Base-by-base conservation (phyloP, 1,139 yeast species). In the Blastobotrys proliferans region DNA sequence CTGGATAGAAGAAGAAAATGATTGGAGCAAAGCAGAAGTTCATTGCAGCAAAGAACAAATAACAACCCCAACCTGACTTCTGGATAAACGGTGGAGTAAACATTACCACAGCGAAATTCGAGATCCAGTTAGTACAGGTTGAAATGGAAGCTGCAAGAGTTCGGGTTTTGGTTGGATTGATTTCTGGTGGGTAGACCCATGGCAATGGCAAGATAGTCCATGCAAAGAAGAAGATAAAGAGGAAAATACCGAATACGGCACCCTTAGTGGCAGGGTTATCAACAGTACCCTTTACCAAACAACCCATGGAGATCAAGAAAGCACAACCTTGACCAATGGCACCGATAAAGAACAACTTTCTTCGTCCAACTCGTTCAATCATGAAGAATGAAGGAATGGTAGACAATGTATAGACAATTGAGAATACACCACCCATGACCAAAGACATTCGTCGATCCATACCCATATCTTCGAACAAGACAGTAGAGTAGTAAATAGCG, bases 221-320 rank as follows among this genome's bases (percentile, higher is more conserved):
- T 3, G 80, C 81, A 53, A 77, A 76, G 69, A 76, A 74, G 41
- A 66, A 58, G 55, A 74, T 76, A 55, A 75, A 77, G 50, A 74
- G 62, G 67, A 69, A 77, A 48, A 77, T 85, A 79, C 43, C 68
- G 57, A 77, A 77, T 25, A 74, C 77, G 27, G 67, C 67, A 41
- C 66, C 68, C 39, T 61, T 60, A 18, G 68, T 57, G 9, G 41
- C 47, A n/a, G n/a, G n/a, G n/a, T n/a, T n/a, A 68, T 67, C 47
- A 67, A 59, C 55, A 38, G 71, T 66, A 5, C 9, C 21, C 65
- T 74, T 6, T 74, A 77, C 38, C 67, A 64, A 19, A 72, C 72
- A 37, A 70, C 85, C 74, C 53, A 90, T 80, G 44, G 92, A 78
- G 28, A 87, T 81, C 53, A 84, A 77, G 30, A 87, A 67, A 79